phyloP scores from a whole-genome alignment of 2,329 filamentous ascomycete genomes.

The Ophiostoma himal-ulmi region DNA sequence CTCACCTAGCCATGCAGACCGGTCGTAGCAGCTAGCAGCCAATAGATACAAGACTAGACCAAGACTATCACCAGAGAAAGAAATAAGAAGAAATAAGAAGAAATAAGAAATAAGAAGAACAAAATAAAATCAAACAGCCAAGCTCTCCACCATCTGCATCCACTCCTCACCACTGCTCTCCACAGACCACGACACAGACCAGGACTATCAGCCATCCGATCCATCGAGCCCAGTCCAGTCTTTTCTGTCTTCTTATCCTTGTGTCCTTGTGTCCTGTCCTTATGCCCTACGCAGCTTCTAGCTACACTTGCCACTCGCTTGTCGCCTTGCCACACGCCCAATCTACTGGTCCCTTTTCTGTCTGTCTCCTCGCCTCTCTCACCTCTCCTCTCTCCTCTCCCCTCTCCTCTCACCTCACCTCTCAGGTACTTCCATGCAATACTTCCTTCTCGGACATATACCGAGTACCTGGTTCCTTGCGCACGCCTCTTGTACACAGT shows the following conservation, averaged over 20 bases:
- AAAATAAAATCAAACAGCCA: not conserved
- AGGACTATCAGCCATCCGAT: not conserved
- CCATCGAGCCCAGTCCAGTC: not conserved
- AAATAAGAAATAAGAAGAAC: not conserved
- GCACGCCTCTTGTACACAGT: not conserved
- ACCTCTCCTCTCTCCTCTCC: not conserved
- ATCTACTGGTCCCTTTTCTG: not conserved
- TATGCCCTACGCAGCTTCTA: no score
- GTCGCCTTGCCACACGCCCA: not conserved
- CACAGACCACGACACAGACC: constrained; percentile 2
- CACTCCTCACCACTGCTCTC: constrained; percentile 1
- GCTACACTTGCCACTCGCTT: not conserved
- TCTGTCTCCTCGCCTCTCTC: not conserved
- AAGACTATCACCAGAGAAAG: not conserved
- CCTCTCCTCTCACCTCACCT: not conserved
- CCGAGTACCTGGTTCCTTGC: not conserved
- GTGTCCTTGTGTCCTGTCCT: no score
- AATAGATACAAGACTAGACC: not conserved
- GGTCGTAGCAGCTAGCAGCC: not conserved
- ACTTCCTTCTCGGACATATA: constrained; percentile 2
- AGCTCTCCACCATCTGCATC: not conserved
- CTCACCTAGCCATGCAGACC: not conserved
- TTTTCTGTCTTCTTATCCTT: not conserved
- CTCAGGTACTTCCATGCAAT: not conserved
- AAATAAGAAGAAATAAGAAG: not conserved